Conservation (phyloP, 73 alveolate species). For the Paramecium octaurelia region DNA sequence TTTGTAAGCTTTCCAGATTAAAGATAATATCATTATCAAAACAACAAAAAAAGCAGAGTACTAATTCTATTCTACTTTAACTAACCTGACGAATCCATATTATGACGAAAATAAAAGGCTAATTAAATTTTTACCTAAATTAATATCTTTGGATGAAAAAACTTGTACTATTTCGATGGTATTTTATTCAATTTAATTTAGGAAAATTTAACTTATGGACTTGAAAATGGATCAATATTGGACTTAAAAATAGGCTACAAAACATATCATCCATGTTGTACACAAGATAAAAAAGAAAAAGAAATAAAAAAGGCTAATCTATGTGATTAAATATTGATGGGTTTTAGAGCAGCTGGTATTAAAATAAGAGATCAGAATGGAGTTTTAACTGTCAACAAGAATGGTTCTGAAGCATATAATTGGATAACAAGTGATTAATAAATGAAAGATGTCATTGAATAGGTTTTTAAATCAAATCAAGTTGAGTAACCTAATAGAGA, state of each 20-base stretch:
- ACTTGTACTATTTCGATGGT: neutral
- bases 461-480: neutral
- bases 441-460: neutral
- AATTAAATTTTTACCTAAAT: slow-evolving; percentile 4
- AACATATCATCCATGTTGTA: neutral
- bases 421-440: neutral
- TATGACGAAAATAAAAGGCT: slow-evolving; percentile 37
- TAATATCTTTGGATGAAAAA: neutral
- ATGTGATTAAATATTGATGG: neutral
- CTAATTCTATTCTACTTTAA: neutral
- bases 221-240: slow-evolving; percentile 23
- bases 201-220: slow-evolving; percentile 47
- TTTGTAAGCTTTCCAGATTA: neutral
- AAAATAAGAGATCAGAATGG: slow-evolving; percentile 22
- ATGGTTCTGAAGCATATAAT: neutral
- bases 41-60: slow-evolving; percentile 14
- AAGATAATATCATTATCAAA: neutral
- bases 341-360: slow-evolving; percentile 4
- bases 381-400: neutral
- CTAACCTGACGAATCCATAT: neutral
- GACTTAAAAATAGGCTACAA: slow-evolving; percentile 52
- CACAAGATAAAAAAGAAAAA: neutral
- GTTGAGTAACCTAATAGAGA: neutral
- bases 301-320: neutral
- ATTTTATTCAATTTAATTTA: neutral